Base-by-base conservation (phyloP, 2,329 filamentous ascomycete species). In the Penicillium concentricum region DNA sequence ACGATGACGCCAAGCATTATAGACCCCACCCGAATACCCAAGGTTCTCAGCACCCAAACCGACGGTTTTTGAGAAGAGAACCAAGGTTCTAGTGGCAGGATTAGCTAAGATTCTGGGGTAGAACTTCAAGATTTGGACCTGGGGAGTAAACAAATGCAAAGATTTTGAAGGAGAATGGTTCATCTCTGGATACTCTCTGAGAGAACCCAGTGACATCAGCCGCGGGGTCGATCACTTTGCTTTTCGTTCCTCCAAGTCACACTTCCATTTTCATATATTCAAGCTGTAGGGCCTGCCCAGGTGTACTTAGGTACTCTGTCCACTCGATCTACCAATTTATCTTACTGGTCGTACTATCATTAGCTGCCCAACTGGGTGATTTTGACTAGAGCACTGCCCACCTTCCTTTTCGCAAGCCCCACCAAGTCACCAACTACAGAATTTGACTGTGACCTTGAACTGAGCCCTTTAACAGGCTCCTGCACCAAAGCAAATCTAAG, bases 191-290 rank as follows among this genome's bases (percentile, higher is more conserved):
- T 18, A 10, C 5, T n/a, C 26, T 44, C 16, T 20, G 7, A 28
- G 15, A 18, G 41, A 28, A 1, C 5, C 32, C 15, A 47, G 44
- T 59, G 57, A 59, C 57, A 59, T 59, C 53, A 59, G 53, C 20
- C 48, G 54, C 52, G 54, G 53, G 53, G 53, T 46, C 41, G 41
- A 52, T 56, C 47, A 44, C 24, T 43, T 20, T 56, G 34, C 18
- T 51, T 44, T 43, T 51, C 13, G 12, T 35, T 26, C 16, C 28
- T 43, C 9, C 26, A 32, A 42, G 41, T 47, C 39, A 52, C 26
- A 45, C 26, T 49, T 38, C 8, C 30, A 13, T 20, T 53, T 35
- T 13, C 18, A 5, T 32, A 18, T 20, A 10, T 24, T 13, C 30
- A 32, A 32, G 12, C 30, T 38, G 18, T 10, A 18, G 24, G 32